Percentiles rank a stretch among this genome's conserved stretches.
Evolutionary conservation across 306 rosid genomes (phyloP).

Genomic region (Carpinus viminea): DNA sequence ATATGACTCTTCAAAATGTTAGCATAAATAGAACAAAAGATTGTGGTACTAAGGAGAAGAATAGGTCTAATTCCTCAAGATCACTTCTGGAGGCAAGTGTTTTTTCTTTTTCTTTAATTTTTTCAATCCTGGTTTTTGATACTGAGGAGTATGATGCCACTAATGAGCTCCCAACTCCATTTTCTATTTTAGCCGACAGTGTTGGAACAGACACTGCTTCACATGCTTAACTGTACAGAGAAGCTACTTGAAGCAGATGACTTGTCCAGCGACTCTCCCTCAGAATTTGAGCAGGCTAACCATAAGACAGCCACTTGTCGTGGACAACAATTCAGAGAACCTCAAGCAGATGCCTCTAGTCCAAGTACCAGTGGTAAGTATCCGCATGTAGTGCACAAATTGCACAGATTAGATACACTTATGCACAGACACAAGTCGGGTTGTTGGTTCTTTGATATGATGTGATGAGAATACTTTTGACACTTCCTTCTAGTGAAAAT

Average conservation of each 20-base stretch:
- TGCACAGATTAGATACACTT: conserved; percentile 12
- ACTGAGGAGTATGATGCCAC: background rate
- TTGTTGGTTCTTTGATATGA: conserved; percentile 6
- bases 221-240: conserved; percentile 56
- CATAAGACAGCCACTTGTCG: conserved; percentile 28
- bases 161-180: background rate
- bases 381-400: conserved; percentile 10
- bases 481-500: background rate
- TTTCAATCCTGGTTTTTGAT: conserved; percentile 13
- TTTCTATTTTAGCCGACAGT: conserved; percentile 38
- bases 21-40: conserved; percentile 29
- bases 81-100: conserved; percentile 58
- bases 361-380: conserved; percentile 49
- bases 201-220: conserved; percentile 61
- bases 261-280: conserved; percentile 21
- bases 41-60: conserved; percentile 37
- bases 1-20: conserved; percentile 56
- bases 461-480: background rate
- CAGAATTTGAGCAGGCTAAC: conserved; percentile 37
- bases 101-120: conserved; percentile 3
- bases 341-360: conserved; percentile 32
- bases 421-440: background rate
- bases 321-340: conserved; percentile 33
- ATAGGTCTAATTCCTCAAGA: conserved; percentile 41
- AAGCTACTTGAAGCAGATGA: conserved; percentile 53